Percentiles rank a stretch among this genome's conserved stretches.
phyloP scores from a whole-genome alignment of 2,329 filamentous ascomycete species.

The Ophiostoma perfectum region DNA sequence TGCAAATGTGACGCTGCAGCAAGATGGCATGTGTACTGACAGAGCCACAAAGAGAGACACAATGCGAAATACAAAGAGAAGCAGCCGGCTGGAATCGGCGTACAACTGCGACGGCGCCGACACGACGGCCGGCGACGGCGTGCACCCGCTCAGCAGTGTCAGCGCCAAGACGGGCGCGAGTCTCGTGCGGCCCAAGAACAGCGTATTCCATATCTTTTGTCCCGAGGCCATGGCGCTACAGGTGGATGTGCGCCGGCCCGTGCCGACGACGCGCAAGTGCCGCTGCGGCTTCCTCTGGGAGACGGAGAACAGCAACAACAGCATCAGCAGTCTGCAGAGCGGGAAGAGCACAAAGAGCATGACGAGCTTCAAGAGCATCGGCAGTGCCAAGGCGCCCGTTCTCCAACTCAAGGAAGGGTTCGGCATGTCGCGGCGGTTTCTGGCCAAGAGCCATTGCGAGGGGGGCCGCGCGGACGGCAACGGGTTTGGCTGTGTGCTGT shows the following conservation, averaged over 20 bases:
- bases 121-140: neutral
- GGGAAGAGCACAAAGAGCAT: neutral
- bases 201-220: slow-evolving; percentile 38
- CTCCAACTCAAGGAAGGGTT: slow-evolving; percentile 38
- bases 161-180: neutral
- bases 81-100: neutral
- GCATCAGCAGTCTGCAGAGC: slow-evolving; percentile 2
- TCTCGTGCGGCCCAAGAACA: neutral
- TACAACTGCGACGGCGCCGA: neutral
- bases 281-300: slow-evolving; percentile 37
- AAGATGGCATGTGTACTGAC: neutral
- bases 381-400: neutral
- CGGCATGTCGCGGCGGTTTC: slow-evolving; percentile 36
- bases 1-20: neutral
- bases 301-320: neutral
- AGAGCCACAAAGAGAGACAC: neutral
- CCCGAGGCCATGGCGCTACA: slow-evolving; percentile 39
- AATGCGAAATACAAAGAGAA: too few species aligned
- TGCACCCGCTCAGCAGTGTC: neutral
- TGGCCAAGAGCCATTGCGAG: slow-evolving; percentile 39
- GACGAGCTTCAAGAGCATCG: neutral
- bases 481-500: slow-evolving; percentile 38
- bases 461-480: slow-evolving; percentile 25
- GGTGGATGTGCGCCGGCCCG: slow-evolving; percentile 32
- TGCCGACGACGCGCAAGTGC: slow-evolving; percentile 31